A percentile compares a stretch with the other conserved stretches of the same genome.
Evolutionary conservation across 228 moss, liverwort and hornwort species (phyloP).

Genomic region (Sphagnum fallax): DNA sequence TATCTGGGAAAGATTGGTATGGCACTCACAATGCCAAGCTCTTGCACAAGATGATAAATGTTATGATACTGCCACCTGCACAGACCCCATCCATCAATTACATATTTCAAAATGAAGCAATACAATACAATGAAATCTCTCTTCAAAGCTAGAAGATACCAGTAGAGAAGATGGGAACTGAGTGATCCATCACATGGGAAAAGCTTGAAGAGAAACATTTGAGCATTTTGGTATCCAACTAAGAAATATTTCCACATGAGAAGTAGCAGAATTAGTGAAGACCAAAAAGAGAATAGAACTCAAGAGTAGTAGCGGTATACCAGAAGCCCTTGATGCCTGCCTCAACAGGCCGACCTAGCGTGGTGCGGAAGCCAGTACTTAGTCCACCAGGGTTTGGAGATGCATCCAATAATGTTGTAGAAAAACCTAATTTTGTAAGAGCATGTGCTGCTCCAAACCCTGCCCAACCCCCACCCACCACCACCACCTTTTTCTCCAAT

Average conservation of each 20-base stretch:
- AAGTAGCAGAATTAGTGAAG: no score
- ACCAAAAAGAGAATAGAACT: no score
- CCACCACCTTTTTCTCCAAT: slow-evolving; percentile 29
- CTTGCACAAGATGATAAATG: slow-evolving; percentile 52
- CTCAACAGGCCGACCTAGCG: slow-evolving; percentile 49
- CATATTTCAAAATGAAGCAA: neutral
- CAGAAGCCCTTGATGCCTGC: slow-evolving; percentile 66
- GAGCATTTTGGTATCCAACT: no score
- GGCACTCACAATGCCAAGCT: slow-evolving; percentile 37
- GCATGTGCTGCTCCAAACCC: slow-evolving; percentile 62
- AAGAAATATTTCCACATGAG: no score
- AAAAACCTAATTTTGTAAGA: slow-evolving; percentile 37
- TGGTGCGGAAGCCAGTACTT: slow-evolving; percentile 54
- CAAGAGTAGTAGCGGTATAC: slow-evolving; percentile 7
- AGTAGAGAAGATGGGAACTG: no score
- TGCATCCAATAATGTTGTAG: slow-evolving; percentile 49
- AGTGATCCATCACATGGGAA: no score
- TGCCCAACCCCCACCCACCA: slow-evolving; percentile 63
- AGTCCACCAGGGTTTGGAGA: slow-evolving; percentile 50
- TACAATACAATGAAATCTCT: no score
- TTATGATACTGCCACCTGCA: slow-evolving; percentile 73
- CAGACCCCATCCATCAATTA: slow-evolving; percentile 1
- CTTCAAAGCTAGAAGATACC: no score
- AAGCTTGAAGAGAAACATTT: no score
- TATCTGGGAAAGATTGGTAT: no score